phyloP scores from a whole-genome alignment of 768 basidiomycete species.

The Podaxis rugospora region DNA sequence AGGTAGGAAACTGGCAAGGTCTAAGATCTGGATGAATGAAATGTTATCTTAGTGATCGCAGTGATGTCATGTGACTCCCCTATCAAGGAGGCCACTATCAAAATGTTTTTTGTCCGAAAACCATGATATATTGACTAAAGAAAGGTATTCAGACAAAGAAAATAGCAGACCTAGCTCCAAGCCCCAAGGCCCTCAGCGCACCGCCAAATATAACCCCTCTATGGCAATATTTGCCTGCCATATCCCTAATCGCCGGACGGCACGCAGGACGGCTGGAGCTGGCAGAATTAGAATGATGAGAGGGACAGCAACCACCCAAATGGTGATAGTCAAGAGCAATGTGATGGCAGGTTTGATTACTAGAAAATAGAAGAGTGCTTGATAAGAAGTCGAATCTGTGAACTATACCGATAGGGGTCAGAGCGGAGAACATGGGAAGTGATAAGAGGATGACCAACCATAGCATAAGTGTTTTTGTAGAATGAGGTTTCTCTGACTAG shows the following conservation, averaged over 20 bases:
- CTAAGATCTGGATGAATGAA: neutral
- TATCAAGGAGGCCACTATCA: neutral
- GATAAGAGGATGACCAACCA: conserved; percentile 45
- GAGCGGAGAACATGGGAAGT: neutral
- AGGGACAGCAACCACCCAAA: conserved; percentile 55
- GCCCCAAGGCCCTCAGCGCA: neutral
- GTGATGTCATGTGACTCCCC: conserved; percentile 5
- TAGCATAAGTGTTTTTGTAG: conserved; percentile 77
- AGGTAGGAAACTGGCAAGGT: neutral
- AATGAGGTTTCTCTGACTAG: conserved; percentile 63
- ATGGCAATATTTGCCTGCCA: conserved; percentile 86
- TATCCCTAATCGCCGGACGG: conserved; percentile 60
- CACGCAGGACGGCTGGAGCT: conserved; percentile 62
- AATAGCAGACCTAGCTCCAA: neutral
- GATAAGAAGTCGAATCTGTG: conserved; percentile 77
- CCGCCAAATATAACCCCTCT: conserved; percentile 51
- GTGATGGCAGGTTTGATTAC: conserved; percentile 84
- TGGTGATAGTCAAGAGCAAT: conserved; percentile 51
- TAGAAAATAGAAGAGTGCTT: conserved; percentile 84
- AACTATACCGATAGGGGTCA: conserved; percentile 41
- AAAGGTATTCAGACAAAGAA: neutral
- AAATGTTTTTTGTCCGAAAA: neutral
- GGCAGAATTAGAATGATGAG: conserved; percentile 58
- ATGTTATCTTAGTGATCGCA: neutral
- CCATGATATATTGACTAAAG: neutral